Evolutionary conservation across 129 eudicot species (phyloP).

Genomic region (Artemisia argyi): DNA sequence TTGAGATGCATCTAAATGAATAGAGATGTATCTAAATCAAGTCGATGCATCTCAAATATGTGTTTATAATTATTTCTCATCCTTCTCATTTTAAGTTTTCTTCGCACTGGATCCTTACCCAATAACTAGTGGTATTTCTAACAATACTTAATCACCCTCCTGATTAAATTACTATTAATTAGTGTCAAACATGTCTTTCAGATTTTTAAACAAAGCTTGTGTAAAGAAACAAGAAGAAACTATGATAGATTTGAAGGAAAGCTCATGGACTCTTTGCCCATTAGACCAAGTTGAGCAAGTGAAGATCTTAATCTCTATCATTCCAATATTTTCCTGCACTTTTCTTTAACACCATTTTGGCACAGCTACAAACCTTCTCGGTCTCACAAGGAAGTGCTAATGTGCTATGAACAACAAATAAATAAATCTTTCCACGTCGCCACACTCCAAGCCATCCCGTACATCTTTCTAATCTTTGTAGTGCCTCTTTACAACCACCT

Average conservation of each 20-base stretch:
- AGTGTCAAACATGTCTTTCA: constrained; percentile 5
- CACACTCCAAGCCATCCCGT: constrained; percentile 91
- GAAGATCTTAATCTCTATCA: constrained; percentile 60
- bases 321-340: constrained; percentile 83
- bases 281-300: constrained; percentile 71
- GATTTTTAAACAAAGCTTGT: constrained; percentile 76
- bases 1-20: no score
- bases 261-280: no score
- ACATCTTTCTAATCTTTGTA: constrained; percentile 62
- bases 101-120: no score
- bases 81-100: no score
- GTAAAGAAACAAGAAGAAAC: constrained; percentile 44
- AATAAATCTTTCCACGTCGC: constrained; percentile 70
- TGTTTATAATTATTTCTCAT: no score
- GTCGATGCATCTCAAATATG: no score
- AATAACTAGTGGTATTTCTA: neutral
- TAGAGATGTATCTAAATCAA: no score
- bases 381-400: constrained; percentile 85
- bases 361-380: constrained; percentile 93
- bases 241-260: neutral
- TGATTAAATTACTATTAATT: neutral
- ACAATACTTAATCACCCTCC: constrained; percentile 2
- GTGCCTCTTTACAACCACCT: constrained; percentile 76
- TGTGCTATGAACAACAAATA: constrained; percentile 69
- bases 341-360: constrained; percentile 80